Base-by-base conservation (phyloP, 2,329 filamentous ascomycete species). In the Thermochaetoides dissita region DNA sequence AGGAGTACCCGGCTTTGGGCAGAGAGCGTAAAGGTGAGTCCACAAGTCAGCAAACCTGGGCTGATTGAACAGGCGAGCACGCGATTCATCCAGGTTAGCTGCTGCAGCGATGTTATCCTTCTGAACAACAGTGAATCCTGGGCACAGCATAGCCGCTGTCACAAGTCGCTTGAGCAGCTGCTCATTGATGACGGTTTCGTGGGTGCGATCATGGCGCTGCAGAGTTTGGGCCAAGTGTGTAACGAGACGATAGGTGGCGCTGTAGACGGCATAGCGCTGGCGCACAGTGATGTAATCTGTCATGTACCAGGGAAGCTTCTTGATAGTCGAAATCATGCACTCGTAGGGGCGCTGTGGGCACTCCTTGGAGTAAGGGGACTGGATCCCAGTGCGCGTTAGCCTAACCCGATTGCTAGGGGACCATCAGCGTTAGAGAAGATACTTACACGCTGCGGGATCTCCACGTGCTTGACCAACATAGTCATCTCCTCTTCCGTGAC, bases 271-370 rank as follows among this genome's bases (percentile, higher is more conserved):
- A 36, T 68, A 59, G 1, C 76, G 72, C 56, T 81, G 69, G 42
- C 63, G 60, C 37, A 80, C 61, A 7, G 72, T 80, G 59, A 81
- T 73, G 41, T 64, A 51, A 3, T 72, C 58, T 1, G 74, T 65
- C 55, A 67, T 65, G 45, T 72, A 66, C 78, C 78, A 82, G 0
- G 78, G 78, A 36, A 78, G 67, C 62, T 81, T 76, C 46, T 67
- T 69, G 33, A 77, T 54, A 1, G 72, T 79, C 55, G 73, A 78
- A 50, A 81, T 77, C 52, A 81, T 63, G 54, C 69, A 76, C 60
- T 82, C 78, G 43, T 72, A 81, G 2, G 76, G 71, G 10, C 78
- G 70, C 58, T 81, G 76, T 0, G 76, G 74, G 49, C 74, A 79
- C 28, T 76, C 67, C 43, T 65, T 68, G 7, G 72, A 69, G 53